Percentiles rank a stretch among this genome's conserved stretches.
These are phyloP conservation scores for Phytophthora meadii DNA, from an alignment of 352 stramenopile genomes.

Conservation along the genomic window DNA sequence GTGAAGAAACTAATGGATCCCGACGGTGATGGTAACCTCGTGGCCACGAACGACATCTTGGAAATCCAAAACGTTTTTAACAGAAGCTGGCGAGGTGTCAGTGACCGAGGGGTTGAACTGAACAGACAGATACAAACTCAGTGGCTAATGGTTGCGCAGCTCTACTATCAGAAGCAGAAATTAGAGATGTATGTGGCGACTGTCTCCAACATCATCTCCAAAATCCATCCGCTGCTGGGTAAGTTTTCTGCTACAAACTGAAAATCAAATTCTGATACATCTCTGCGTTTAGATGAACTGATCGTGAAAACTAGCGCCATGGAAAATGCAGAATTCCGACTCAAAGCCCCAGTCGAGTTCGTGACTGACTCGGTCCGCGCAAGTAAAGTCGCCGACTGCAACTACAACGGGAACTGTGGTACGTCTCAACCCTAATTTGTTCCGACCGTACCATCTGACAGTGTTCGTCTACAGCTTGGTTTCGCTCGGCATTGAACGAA, in stretches of 20 bases:
- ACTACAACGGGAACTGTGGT: slow-evolving; percentile 68
- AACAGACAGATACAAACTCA: slow-evolving; percentile 53
- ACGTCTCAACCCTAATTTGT: slow-evolving; percentile 3
- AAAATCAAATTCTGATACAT: too few relatives aligned
- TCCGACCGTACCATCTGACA: slow-evolving; percentile 19
- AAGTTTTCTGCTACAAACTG: slow-evolving; percentile 2
- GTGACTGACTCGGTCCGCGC: slow-evolving; percentile 56
- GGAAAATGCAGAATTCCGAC: slow-evolving; percentile 60
- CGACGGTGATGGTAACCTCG: slow-evolving; percentile 39
- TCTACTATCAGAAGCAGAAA: slow-evolving; percentile 55
- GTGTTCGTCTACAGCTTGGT: slow-evolving; percentile 48
- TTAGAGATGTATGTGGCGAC: slow-evolving; percentile 44
- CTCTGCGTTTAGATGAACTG: slow-evolving; percentile 34
- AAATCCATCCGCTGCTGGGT: slow-evolving; percentile 48
- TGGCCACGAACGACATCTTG: slow-evolving; percentile 42
- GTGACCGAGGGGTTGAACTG: slow-evolving; percentile 43
- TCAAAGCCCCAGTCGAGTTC: slow-evolving; percentile 69
- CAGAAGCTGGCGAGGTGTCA: slow-evolving; percentile 53
- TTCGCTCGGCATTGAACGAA: slow-evolving; percentile 50
- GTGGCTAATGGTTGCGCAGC: slow-evolving; percentile 54
- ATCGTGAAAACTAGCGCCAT: slow-evolving; percentile 51
- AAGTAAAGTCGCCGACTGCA: slow-evolving; percentile 68
- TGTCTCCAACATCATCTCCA: slow-evolving; percentile 41
- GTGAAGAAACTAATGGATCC: slow-evolving; percentile 50
- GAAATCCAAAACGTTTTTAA: slow-evolving; percentile 64